Percentiles rank a stretch among this genome's conserved stretches.
Conservation (phyloP, 2,329 filamentous ascomycete species). For the Didymella exigua region DNA sequence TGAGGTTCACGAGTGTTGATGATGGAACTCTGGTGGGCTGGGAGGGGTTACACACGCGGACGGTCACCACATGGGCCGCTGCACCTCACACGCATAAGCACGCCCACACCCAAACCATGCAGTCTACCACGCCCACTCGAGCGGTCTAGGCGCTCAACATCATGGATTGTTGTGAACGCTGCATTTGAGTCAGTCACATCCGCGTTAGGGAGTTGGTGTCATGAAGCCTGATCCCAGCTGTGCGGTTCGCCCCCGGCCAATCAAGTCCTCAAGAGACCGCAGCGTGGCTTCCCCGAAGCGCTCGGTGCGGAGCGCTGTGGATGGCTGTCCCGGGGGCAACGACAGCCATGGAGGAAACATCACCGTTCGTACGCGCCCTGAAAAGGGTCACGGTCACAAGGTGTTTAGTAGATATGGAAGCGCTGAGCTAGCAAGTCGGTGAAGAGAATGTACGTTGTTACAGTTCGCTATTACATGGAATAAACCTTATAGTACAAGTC, state of each 20-base stretch:
- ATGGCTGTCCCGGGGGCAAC: background rate
- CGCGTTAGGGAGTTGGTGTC: slow-evolving; percentile 20
- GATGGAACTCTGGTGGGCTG: slow-evolving; percentile 4
- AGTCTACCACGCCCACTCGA: slow-evolving; percentile 6
- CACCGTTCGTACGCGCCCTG: slow-evolving; percentile 5
- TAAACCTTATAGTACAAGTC: slow-evolving; percentile 34
- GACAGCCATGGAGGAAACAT: background rate
- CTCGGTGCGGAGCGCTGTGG: slow-evolving; percentile 16
- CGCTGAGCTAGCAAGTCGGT: slow-evolving; percentile 6
- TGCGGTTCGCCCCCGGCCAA: slow-evolving; percentile 27
- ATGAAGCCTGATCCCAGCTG: slow-evolving; percentile 35
- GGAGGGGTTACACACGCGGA: slow-evolving; percentile 7
- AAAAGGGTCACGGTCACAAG: background rate
- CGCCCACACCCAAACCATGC: slow-evolving; percentile 4
- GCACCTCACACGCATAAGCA: slow-evolving; percentile 19
- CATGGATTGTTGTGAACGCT: slow-evolving; percentile 1
- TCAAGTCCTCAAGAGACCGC: slow-evolving; percentile 13
- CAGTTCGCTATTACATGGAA: slow-evolving; percentile 9
- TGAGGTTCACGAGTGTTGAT: slow-evolving; percentile 2
- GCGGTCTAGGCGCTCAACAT: slow-evolving; percentile 14
- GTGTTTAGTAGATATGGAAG: background rate
- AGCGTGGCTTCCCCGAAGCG: slow-evolving; percentile 19
- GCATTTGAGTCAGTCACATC: slow-evolving; percentile 29
- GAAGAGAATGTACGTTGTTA: background rate
- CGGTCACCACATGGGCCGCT: slow-evolving; percentile 6